A percentile compares a stretch with the other conserved stretches of the same genome.
Evolutionary conservation across 1,284 basidiomycete genomes (phyloP).

Genomic region (Neotropicomus parvogracilis): DNA sequence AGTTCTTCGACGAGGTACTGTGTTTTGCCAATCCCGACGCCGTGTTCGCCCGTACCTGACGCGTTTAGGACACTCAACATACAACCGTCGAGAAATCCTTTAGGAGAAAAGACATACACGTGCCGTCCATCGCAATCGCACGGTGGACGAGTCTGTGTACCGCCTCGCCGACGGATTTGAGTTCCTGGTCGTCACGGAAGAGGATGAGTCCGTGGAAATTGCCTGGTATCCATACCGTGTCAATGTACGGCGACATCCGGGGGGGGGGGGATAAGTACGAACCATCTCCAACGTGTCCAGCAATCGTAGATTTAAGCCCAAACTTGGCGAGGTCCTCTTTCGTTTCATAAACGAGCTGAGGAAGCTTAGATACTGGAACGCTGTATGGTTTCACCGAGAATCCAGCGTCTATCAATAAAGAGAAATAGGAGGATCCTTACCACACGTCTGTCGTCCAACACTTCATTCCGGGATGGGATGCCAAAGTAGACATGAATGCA

Average conservation of each 20-base stretch:
- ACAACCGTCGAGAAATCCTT: not conserved
- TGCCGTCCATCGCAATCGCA: slow-evolving; percentile 68
- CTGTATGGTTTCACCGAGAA: slow-evolving; percentile 36
- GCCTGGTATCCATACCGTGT: slow-evolving; percentile 31
- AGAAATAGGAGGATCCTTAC: slow-evolving; percentile 35
- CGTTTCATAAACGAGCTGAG: slow-evolving; percentile 68
- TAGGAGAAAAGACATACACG: slow-evolving; percentile 45
- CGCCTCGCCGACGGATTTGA: slow-evolving; percentile 50
- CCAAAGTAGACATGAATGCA: slow-evolving; percentile 72
- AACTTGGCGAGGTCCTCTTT: slow-evolving; percentile 68
- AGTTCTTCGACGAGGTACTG: slow-evolving; percentile 72
- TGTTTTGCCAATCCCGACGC: slow-evolving; percentile 77
- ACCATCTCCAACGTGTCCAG: slow-evolving; percentile 87
- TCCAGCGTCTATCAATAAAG: slow-evolving; percentile 15
- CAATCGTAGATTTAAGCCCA: slow-evolving; percentile 67
- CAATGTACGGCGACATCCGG: slow-evolving; percentile 12
- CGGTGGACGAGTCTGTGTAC: slow-evolving; percentile 68
- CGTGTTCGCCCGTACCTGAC: slow-evolving; percentile 63
- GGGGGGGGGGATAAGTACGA: slow-evolving; percentile 36
- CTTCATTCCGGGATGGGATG: slow-evolving; percentile 57
- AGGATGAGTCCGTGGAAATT: slow-evolving; percentile 71
- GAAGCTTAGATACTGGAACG: slow-evolving; percentile 73
- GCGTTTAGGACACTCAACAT: slow-evolving; percentile 6
- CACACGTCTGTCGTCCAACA: slow-evolving; percentile 91
- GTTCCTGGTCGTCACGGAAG: slow-evolving; percentile 61